These are phyloP conservation scores for Pseudohalonectria lignicola DNA, from an alignment of 2,329 filamentous ascomycete species.

Conservation along the genomic window DNA sequence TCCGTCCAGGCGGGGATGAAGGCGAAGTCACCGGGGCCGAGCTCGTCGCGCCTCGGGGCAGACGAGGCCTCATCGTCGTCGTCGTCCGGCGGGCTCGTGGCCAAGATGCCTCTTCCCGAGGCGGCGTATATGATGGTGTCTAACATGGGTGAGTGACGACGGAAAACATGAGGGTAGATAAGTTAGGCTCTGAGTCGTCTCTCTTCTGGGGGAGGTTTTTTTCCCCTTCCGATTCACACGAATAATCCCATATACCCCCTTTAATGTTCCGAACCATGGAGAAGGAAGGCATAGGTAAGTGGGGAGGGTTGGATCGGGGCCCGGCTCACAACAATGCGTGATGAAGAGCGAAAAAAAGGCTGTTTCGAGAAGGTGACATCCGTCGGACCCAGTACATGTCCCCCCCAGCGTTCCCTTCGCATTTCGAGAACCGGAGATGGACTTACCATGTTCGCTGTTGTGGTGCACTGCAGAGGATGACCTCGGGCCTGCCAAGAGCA, in stretches of 20 bases:
- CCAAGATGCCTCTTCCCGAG: conserved; percentile 48
- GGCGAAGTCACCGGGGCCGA: conserved; percentile 57
- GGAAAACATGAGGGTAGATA: too few relatives aligned
- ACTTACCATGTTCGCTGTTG: conserved; percentile 54
- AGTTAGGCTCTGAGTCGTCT: too few relatives aligned
- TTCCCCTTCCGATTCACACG: too few relatives aligned
- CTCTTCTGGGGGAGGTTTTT: too few relatives aligned
- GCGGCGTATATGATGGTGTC: conserved; percentile 60
- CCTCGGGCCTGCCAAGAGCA: conserved; percentile 53
- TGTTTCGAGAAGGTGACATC: too few relatives aligned
- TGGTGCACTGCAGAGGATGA: conserved; percentile 55
- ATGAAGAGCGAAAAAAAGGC: background rate
- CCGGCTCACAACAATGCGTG: background rate
- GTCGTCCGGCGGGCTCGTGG: conserved; percentile 37
- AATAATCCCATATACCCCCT: too few relatives aligned
- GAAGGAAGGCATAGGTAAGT: conserved; percentile 3
- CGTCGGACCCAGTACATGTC: too few relatives aligned
- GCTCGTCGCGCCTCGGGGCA: conserved; percentile 38
- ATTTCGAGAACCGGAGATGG: too few relatives aligned
- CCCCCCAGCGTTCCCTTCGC: too few relatives aligned
- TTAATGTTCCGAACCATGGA: background rate
- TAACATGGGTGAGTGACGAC: too few relatives aligned
- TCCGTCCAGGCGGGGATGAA: conserved; percentile 60
- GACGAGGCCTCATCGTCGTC: conserved; percentile 36
- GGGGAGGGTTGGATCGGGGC: too few relatives aligned